Conservation (phyloP, 1,284 basidiomycete species). For the Trametes hirsuta region DNA sequence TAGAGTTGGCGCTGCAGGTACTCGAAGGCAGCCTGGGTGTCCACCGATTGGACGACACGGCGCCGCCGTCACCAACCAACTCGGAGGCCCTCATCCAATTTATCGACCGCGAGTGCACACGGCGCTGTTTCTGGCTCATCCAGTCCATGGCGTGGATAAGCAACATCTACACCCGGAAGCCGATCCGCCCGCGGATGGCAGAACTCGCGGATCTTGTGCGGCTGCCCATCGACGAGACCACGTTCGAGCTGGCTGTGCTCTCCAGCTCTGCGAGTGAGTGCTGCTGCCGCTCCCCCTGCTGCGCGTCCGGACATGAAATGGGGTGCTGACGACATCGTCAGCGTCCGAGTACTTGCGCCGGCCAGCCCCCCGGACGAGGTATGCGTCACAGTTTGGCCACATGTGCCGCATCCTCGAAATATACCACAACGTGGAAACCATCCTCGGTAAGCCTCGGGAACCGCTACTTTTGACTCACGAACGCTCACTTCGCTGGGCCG, state of each 20-base stretch:
- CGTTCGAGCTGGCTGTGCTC: conserved; percentile 69
- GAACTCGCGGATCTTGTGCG: conserved; percentile 58
- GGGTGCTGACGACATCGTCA: background rate
- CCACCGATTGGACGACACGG: conserved; percentile 58
- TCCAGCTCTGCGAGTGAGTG: conserved; percentile 62
- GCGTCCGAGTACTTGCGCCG: conserved; percentile 65
- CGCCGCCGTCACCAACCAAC: conserved; percentile 47
- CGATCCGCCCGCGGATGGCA: conserved; percentile 32
- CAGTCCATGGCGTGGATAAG: conserved; percentile 49
- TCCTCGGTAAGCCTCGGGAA: conserved; percentile 31
- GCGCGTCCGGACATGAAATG: background rate
- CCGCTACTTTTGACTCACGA: background rate
- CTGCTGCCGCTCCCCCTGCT: background rate
- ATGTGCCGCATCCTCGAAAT: conserved; percentile 68
- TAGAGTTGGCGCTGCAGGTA: conserved; percentile 68
- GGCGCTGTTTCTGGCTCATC: conserved; percentile 79
- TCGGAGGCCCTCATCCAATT: conserved; percentile 55
- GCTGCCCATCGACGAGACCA: conserved; percentile 75
- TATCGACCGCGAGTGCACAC: conserved; percentile 71
- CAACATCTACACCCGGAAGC: conserved; percentile 36
- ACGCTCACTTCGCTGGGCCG: background rate
- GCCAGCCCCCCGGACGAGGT: conserved; percentile 58
- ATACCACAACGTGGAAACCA: conserved; percentile 55
- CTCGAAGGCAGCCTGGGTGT: conserved; percentile 68
- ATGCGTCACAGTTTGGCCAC: conserved; percentile 72